phyloP scores from a whole-genome alignment of 352 stramenopile species.

The Aphanomyces astaci region DNA sequence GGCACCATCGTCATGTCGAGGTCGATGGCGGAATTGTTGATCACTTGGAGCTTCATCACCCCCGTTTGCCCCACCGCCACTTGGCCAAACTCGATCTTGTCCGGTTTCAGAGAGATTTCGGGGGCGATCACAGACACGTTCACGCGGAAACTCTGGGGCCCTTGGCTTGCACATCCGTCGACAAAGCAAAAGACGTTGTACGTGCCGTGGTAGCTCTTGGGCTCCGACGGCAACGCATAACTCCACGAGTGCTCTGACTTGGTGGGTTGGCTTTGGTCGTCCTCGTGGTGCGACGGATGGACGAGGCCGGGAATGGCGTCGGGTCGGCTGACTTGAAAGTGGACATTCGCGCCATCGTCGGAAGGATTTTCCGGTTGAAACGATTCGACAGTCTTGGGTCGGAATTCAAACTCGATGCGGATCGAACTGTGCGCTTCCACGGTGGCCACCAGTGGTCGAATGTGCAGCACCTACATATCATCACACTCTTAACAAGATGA shows the following conservation, averaged over 20 bases:
- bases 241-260: slow-evolving; percentile 22
- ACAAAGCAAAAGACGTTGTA: slow-evolving; percentile 76
- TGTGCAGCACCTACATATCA: slow-evolving; percentile 30
- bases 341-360: slow-evolving; percentile 19
- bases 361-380: neutral
- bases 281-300: neutral
- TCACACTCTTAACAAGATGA: slow-evolving; percentile 10
- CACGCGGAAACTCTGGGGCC: slow-evolving; percentile 55
- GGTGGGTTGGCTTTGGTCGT: slow-evolving; percentile 9
- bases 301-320: neutral
- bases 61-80: slow-evolving; percentile 74
- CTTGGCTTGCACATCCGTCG: slow-evolving; percentile 17
- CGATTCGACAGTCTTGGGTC: slow-evolving; percentile 24
- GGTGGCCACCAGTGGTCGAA: slow-evolving; percentile 59
- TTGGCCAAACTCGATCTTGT: slow-evolving; percentile 70
- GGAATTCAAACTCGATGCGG: slow-evolving; percentile 80
- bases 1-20: slow-evolving; percentile 41
- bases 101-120: slow-evolving; percentile 37
- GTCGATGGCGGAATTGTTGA: slow-evolving; percentile 36
- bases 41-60: slow-evolving; percentile 48
- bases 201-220: slow-evolving; percentile 60
- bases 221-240: slow-evolving; percentile 32
- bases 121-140: slow-evolving; percentile 53
- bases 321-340: slow-evolving; percentile 19
- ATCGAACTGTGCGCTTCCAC: slow-evolving; percentile 36